A percentile compares a stretch with the other conserved stretches of the same genome.
Conservation (phyloP, 2,329 filamentous ascomycete genomes). For the Bipolaris bicolor region DNA sequence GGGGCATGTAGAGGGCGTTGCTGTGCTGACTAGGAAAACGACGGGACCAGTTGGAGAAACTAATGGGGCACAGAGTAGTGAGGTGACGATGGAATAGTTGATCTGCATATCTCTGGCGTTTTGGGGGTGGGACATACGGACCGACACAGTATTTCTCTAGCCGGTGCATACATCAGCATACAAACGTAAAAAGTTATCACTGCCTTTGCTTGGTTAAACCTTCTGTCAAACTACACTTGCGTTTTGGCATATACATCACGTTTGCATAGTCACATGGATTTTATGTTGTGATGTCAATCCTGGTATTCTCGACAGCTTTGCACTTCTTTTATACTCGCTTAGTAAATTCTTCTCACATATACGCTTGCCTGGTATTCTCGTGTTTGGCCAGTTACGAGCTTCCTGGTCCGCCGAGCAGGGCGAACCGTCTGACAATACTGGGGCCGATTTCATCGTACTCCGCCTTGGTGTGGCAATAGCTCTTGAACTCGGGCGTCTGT, state of each 20-base stretch:
- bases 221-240: neutral
- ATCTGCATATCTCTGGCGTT: neutral
- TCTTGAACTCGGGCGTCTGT: constrained; percentile 97
- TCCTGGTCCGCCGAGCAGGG: constrained; percentile 88
- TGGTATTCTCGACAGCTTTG: constrained; percentile 25
- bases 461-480: constrained; percentile 85
- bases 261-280: neutral
- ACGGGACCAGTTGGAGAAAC: neutral
- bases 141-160: neutral
- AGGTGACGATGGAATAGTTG: neutral
- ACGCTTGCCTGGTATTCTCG: neutral
- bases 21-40: constrained; percentile 58
- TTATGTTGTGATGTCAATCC: constrained; percentile 7
- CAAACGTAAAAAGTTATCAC: neutral
- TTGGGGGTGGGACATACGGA: neutral
- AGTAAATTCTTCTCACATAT: constrained; percentile 15
- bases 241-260: neutral
- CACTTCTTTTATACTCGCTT: constrained; percentile 24
- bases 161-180: neutral
- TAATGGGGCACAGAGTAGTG: neutral
- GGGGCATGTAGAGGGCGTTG: constrained; percentile 70
- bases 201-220: neutral
- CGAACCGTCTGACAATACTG: constrained; percentile 93
- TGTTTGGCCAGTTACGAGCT: constrained; percentile 62
- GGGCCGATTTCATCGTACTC: constrained; percentile 92